Base-by-base conservation (phyloP, 78 protist species). In the Dictyostelium capitatum region DNA sequence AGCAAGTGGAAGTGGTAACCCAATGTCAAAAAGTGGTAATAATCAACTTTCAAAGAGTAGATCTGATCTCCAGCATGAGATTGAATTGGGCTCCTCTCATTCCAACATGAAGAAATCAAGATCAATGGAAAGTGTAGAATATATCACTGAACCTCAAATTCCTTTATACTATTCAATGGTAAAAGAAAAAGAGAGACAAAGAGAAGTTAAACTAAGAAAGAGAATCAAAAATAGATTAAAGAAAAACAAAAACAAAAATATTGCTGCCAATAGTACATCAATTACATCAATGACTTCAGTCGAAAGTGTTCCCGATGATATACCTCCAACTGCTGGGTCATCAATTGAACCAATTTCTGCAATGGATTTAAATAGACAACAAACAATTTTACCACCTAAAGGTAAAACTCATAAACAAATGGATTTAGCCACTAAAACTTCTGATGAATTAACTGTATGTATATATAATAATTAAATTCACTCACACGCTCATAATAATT, bases 171-270 rank as follows among this genome's bases (percentile, higher is more conserved):
- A 50, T 28, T 70, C 73, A 25, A 77, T 87, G 64, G 79, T 65
- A 25, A 87, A 87, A 23, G 85, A 87, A 50, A 87, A 83, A 9
- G 80, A 87, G 79, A 77, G 82, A 77, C 59, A 73, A 64, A 87
- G 81, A 41, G 79, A 65, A 30, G 53, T 87, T 15, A 87, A 77
- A 62, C 53, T 87, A 5, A 30, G 92, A 64, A 62, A 62, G n/a
- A 30, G 83, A 23, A 77, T 87, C 46, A 87, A 87, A 37, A 77
- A 87, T 10, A 87, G 56, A 77, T 77, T 87, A 56, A 77, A 77
- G 11, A 73, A 54, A 53, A 32, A 32, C 9, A 32, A 8, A 7
- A 70, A 73, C 32, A 48, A 83, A 54, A 23, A 37, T 2, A 37
- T 37, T 2, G 37, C 6, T 25, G 3, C 41, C 14, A 28, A 73